Base-by-base conservation (phyloP, 2,329 filamentous ascomycete genomes). In the Colletotrichum spaethianum region DNA sequence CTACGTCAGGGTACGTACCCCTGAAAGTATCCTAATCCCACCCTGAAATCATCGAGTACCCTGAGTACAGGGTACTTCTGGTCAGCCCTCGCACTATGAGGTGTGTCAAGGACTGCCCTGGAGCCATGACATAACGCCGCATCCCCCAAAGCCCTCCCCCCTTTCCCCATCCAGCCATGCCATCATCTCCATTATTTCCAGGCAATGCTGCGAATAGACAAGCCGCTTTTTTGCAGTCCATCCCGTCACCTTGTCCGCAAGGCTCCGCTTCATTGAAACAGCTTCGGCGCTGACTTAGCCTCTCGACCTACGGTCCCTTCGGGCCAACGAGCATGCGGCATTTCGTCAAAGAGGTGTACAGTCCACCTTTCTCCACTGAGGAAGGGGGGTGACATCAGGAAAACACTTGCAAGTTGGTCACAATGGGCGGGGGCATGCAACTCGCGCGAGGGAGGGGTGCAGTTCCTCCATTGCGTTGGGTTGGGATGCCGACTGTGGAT, bases 211-310 rank as follows among this genome's bases (percentile, higher is more conserved):
- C 70, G 65, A 72, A 70, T 64, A 40, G 65, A 36, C 66, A 55
- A 40, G 48, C 40, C 23, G 18, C 44, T 5, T 60, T 60, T 61
- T 48, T n/a, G 42, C 31, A 28, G 42, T 60, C 50, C 69, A 68
- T 63, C 64, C 69, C 64, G 59, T 72, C 64, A 68, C 57, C 28
- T 20, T 50, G 59, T 33, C 36, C 46, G 44, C 53, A 42, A 60
- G 69, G 40, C 70, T 70, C 70, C 70, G 70, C 70, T 72, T 38
- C 46, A 70, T 72, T 72, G 70, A 72, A 72, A 72, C 70, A 40
- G 38, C 53, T 28, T 63, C 65, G 59, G 70, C 65, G 65, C 56
- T 53, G 55, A 38, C 64, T 70, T 70, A 70, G 68, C 68, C 62
- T 40, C 56, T 48, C 40, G 56, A 66, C 62, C 14, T 70, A 46